These are phyloP conservation scores for Nicotiana sylvestris DNA, from an alignment of 257 asterid species.

Conservation along the genomic window DNA sequence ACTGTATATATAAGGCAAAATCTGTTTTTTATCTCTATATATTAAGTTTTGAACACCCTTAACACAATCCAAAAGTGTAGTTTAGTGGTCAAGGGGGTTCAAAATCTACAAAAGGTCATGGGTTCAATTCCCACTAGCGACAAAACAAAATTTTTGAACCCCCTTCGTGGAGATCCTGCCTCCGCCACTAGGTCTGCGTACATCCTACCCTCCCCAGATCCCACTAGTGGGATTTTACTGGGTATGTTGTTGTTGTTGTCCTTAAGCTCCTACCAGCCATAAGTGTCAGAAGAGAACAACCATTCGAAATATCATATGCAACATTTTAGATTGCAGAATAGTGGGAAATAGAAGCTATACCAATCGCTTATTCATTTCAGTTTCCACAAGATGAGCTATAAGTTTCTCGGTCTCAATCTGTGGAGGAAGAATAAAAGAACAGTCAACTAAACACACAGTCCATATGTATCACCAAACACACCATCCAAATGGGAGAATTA, in stretches of 20 bases:
- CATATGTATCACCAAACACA: not conserved
- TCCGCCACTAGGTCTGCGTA: too few species aligned
- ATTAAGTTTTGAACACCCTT: too few species aligned
- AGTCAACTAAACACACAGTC: not conserved
- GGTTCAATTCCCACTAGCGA: too few species aligned
- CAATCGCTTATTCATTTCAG: constrained; percentile 81
- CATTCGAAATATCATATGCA: not conserved
- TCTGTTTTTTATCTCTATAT: too few species aligned
- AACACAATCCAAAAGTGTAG: too few species aligned
- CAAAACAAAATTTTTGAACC: too few species aligned
- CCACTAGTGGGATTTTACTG: too few species aligned
- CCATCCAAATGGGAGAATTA: constrained; percentile 15
- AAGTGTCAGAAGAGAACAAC: not conserved
- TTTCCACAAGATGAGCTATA: constrained; percentile 91
- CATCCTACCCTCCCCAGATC: too few species aligned
- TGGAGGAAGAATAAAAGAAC: not conserved
- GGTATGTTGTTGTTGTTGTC: not conserved
- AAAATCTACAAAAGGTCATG: too few species aligned
- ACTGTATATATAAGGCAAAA: too few species aligned
- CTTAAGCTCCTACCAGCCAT: not conserved
- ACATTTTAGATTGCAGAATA: not conserved
- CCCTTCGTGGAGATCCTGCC: too few species aligned
- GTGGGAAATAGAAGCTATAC: constrained; percentile 29
- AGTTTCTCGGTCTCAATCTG: constrained; percentile 99
- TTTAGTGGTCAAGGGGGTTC: too few species aligned